Base-by-base conservation (phyloP, 192 early-diverging fungal genomes). In the Dimargaris xerosporica region DNA sequence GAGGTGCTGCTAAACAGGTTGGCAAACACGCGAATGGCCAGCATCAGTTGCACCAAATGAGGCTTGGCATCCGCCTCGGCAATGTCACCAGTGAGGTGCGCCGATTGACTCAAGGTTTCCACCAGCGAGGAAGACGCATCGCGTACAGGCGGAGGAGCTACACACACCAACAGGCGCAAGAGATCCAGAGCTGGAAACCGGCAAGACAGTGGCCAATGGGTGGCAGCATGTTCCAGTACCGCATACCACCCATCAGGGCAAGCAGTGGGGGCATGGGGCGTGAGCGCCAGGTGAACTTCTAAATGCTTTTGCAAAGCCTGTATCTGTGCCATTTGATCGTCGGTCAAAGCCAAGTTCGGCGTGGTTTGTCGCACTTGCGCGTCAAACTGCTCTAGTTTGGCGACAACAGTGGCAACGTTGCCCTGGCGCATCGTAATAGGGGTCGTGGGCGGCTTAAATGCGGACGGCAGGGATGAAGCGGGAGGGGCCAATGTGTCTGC, bases 141-240 rank as follows among this genome's bases (percentile, higher is more conserved):
- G 30, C 63, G 23, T 1, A 63, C 39, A 0, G 64, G 54, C 5
- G 75, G 56, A 3, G 78, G 69, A 1, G 81, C 73, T 51, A 78
- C 71, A 3, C 89, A 66, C 0, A 82, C 77, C 4, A 71, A 65
- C 15, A 94, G 67, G 3, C 95, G 85, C 25, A 96, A 63, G 23
- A 96, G 66, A 65, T 98, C 95, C 34, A 98, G 77, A 7, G 78
- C 85, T 21, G 91, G 91, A 69, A 94, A 91, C 44, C 88, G 73
- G 31, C 75, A 65, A 3, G 66, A 67, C 17, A 73, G 69, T 5
- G 91, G 87, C 93, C 93, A 98, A 1, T 63, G 44, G 42, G 78
- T 64, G 28, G 76, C 78, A 19, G 85, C 65, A 44, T 78, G 79
- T 30, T 76, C 44, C 42, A 91, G 53, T 13, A 77, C 63, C 0